Percentiles rank a stretch among this genome's conserved stretches.
Evolutionary conservation across 2,329 filamentous ascomycete species (phyloP).

Genomic region (Peltaster fructicola): DNA sequence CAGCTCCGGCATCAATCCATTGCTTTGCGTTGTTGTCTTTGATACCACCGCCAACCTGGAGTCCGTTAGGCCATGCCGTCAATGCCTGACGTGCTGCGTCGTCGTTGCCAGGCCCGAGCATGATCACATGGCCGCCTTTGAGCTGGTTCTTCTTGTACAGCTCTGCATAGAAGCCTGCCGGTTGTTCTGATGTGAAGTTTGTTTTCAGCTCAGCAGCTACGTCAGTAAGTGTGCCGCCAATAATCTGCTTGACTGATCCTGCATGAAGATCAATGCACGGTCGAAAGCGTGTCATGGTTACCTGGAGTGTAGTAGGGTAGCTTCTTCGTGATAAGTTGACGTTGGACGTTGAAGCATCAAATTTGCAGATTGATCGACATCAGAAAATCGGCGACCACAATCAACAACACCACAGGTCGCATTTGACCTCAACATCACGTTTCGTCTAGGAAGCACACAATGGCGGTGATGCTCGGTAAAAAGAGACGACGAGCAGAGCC

Average conservation of each 20-base stretch:
- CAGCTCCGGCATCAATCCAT: slow-evolving; percentile 79
- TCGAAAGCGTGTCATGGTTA: slow-evolving; percentile 75
- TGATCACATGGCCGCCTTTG: slow-evolving; percentile 79
- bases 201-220: slow-evolving; percentile 45
- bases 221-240: slow-evolving; percentile 72
- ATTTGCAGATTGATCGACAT: too few relatives aligned
- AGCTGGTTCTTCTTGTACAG: slow-evolving; percentile 64
- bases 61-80: slow-evolving; percentile 54
- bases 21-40: slow-evolving; percentile 63
- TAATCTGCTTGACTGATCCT: slow-evolving; percentile 97
- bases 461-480: slow-evolving; percentile 28
- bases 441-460: too few relatives aligned
- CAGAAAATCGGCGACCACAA: too few relatives aligned
- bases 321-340: too few relatives aligned
- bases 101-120: slow-evolving; percentile 80
- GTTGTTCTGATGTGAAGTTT: slow-evolving; percentile 77
- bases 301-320: slow-evolving; percentile 1
- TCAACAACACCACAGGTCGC: too few relatives aligned
- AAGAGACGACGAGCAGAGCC: slow-evolving; percentile 24
- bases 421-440: too few relatives aligned
- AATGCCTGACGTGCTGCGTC: slow-evolving; percentile 63
- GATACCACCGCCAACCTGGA: slow-evolving; percentile 93
- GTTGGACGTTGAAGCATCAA: too few relatives aligned
- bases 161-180: slow-evolving; percentile 61
- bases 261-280: slow-evolving; percentile 96